Evolutionary conservation across 768 basidiomycete species (phyloP), one percentile per base, ranked within the genome.

Genomic region (Pholiota conissans): DNA sequence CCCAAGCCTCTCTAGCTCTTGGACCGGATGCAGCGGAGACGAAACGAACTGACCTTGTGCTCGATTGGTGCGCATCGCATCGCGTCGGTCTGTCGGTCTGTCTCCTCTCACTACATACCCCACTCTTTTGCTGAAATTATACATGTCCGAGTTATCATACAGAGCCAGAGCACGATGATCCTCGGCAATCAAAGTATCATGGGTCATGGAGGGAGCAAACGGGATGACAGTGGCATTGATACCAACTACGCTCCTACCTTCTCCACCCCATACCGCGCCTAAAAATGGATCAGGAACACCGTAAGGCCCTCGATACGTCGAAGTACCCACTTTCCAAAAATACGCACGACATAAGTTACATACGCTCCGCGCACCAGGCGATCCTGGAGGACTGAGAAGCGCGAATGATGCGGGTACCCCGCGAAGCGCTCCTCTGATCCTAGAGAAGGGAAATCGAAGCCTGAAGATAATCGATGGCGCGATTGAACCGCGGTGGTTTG

Each of bases 121-220:
- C 50, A 26, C 50, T 52, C 50, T 35, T 14, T 32, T 20, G 45
- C 47, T 28, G 27, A 5, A 29, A 28, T 34, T 16, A 18, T 9
- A 11, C 18, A 45, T 10, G 42, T 45, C 42, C 18, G 22, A 45
- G 40, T 22, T 20, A 45, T 45, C 24, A 45, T 45, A 40, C 53
- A 54, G 53, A 54, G 53, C 53, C 53, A 54, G 53, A 54, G 53
- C 53, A 54, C 28, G 42, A 34, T 46, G 40, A 54, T 54, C 42
- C 53, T 29, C 40, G 53, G 53, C 40, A 54, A 54, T 29, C 40
- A 28, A 54, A 45, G 11, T 47, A 29, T 22, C 42, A 47, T n/a
- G n/a, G n/a, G n/a, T n/a, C n/a, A n/a, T 53, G 27, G 40, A 39
- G 27, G 27, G 53, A 22, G 34, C 26, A 45, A 16, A 54, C n/a